A percentile compares a stretch with the other conserved stretches of the same genome.
These are phyloP conservation scores for Paralagenidium karlingii DNA, from an alignment of 352 stramenopile species.

Conservation along the genomic window DNA sequence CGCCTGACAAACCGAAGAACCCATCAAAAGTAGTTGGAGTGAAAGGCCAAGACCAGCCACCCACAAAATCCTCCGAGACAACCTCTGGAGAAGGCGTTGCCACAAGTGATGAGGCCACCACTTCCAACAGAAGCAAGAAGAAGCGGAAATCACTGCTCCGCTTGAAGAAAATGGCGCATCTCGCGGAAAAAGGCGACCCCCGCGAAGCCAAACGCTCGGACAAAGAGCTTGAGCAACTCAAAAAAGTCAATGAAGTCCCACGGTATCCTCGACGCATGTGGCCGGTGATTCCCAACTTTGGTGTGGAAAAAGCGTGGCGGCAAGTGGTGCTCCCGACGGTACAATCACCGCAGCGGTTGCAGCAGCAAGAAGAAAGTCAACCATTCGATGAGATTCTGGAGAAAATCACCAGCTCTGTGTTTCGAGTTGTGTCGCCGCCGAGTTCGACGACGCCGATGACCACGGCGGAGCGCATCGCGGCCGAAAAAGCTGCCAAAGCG, in stretches of 20 bases:
- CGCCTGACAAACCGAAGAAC: too few species aligned
- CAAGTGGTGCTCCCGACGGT: too few species aligned
- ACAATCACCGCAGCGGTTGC: too few species aligned
- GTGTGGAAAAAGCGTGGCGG: too few species aligned
- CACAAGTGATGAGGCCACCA: constrained; percentile 41
- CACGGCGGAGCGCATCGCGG: too few species aligned
- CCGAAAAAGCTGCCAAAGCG: too few species aligned
- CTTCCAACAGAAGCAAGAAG: constrained; percentile 41
- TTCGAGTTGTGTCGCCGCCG: too few species aligned
- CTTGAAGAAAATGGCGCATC: constrained; percentile 40
- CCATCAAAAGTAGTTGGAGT: neutral
- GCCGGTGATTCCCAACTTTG: too few species aligned
- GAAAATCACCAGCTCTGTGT: too few species aligned
- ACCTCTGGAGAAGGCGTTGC: constrained; percentile 55
- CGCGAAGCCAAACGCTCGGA: constrained; percentile 30
- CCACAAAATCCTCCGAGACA: constrained; percentile 4
- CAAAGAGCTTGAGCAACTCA: constrained; percentile 30
- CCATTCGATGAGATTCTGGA: too few species aligned
- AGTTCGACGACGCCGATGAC: too few species aligned
- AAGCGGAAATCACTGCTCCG: constrained; percentile 67
- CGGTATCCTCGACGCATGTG: constrained; percentile 44
- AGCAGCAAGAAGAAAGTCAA: too few species aligned
- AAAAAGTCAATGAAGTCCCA: constrained; percentile 22
- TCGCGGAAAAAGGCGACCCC: constrained; percentile 36
- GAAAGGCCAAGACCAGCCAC: constrained; percentile 1